A percentile compares a stretch with the other conserved stretches of the same genome.
Evolutionary conservation across 306 rosid species (phyloP).

Genomic region (Trichosanthes cucumerina): DNA sequence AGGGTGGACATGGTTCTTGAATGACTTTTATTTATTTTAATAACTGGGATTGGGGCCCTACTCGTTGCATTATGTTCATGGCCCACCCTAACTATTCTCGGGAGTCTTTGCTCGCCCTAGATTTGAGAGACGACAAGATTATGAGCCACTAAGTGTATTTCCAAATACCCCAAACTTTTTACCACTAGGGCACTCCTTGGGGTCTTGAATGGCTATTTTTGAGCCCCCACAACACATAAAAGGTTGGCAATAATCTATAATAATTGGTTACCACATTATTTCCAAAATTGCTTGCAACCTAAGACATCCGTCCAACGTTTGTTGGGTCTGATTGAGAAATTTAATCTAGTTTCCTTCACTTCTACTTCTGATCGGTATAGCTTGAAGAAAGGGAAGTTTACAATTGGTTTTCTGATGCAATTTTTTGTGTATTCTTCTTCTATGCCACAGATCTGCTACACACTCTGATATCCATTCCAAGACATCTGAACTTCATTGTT

Average conservation of each 20-base stretch:
- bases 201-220: background rate
- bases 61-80: background rate
- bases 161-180: background rate
- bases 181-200: background rate
- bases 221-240: background rate
- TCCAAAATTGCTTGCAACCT: background rate
- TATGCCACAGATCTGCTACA: slow-evolving; percentile 57
- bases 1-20: background rate
- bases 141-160: background rate
- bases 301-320: background rate
- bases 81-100: background rate
- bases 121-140: background rate
- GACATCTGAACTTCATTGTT: slow-evolving; percentile 49
- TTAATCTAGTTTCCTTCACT: background rate
- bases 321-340: background rate
- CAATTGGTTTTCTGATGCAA: background rate
- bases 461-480: slow-evolving; percentile 47
- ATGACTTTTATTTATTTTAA: background rate
- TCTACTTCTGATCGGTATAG: background rate
- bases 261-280: background rate
- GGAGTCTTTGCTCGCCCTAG: background rate
- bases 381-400: background rate
- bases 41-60: background rate
- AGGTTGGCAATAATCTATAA: background rate
- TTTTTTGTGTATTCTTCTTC: background rate